Percentiles rank a stretch among this genome's conserved stretches.
Evolutionary conservation across 257 asterid genomes (phyloP).

Genomic region (Eucommia ulmoides): DNA sequence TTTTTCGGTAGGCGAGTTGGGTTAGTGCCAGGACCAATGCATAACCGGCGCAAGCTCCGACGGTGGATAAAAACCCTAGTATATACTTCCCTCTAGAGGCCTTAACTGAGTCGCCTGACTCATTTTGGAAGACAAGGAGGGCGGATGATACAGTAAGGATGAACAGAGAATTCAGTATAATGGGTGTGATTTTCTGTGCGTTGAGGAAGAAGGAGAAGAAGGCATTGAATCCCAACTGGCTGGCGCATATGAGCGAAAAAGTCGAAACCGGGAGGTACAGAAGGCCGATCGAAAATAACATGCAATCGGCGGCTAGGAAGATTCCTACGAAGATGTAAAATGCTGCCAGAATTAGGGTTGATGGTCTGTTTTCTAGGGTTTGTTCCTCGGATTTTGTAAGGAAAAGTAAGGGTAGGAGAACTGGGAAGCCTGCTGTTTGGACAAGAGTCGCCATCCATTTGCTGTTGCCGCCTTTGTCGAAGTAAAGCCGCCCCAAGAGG

Average conservation of each 20-base stretch:
- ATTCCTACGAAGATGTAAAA: not conserved
- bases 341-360: no score
- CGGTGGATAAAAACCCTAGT: slow-evolving; percentile 24
- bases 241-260: no score
- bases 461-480: slow-evolving; percentile 35
- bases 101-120: slow-evolving; percentile 6
- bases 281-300: not conserved
- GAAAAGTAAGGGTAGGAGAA: slow-evolving; percentile 24
- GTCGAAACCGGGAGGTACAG: not conserved
- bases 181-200: not conserved
- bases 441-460: slow-evolving; percentile 28
- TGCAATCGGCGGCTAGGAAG: not conserved
- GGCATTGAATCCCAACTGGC: no score
- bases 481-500: slow-evolving; percentile 30
- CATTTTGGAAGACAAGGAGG: slow-evolving; percentile 14
- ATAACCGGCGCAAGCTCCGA: slow-evolving; percentile 24
- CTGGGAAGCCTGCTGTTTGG: slow-evolving; percentile 33
- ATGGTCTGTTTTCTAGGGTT: not conserved
- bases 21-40: slow-evolving; percentile 20
- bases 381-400: slow-evolving; percentile 2
- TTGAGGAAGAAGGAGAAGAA: not conserved
- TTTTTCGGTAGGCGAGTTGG: slow-evolving; percentile 22
- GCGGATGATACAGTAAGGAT: not conserved
- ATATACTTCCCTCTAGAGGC: slow-evolving; percentile 4
- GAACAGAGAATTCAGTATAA: no score